Conservation (phyloP, 805 yeast genomes). For the Candida broadrunensis region DNA sequence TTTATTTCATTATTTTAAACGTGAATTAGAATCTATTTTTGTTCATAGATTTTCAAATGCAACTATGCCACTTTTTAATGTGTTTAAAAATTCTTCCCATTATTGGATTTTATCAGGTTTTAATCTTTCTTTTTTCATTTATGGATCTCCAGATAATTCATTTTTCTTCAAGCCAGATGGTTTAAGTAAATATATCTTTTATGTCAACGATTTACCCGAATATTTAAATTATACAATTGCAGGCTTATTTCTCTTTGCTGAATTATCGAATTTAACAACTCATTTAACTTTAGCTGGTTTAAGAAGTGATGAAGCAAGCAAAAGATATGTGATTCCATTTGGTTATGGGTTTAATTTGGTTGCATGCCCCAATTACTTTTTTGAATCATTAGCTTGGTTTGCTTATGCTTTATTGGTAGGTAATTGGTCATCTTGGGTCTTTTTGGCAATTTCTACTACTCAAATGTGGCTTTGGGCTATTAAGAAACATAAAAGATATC, state of each 20-base stretch:
- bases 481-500: constrained; percentile 72
- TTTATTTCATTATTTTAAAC: constrained; percentile 74
- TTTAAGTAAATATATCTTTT: constrained; percentile 33
- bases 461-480: constrained; percentile 95
- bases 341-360: constrained; percentile 82
- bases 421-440: constrained; percentile 73
- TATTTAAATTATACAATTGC: constrained; percentile 28
- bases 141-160: constrained; percentile 21
- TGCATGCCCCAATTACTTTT: constrained; percentile 93
- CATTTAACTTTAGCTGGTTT: constrained; percentile 65
- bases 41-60: constrained; percentile 83
- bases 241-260: constrained; percentile 54
- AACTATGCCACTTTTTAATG: constrained; percentile 88
- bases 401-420: constrained; percentile 67
- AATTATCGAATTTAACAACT: constrained; percentile 67
- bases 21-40: constrained; percentile 83
- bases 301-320: constrained; percentile 48
- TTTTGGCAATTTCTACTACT: constrained; percentile 63
- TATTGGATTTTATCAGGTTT: constrained; percentile 91
- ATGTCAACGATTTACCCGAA: constrained; percentile 41
- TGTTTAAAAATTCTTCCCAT: constrained; percentile 86
- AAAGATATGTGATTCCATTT: constrained; percentile 65
- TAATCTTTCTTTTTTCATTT: constrained; percentile 47
- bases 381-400: constrained; percentile 79
- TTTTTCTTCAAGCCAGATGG: constrained; percentile 2